Evolutionary conservation across 148 eudicot species (phyloP).

Genomic region (Talinum fruticosum): DNA sequence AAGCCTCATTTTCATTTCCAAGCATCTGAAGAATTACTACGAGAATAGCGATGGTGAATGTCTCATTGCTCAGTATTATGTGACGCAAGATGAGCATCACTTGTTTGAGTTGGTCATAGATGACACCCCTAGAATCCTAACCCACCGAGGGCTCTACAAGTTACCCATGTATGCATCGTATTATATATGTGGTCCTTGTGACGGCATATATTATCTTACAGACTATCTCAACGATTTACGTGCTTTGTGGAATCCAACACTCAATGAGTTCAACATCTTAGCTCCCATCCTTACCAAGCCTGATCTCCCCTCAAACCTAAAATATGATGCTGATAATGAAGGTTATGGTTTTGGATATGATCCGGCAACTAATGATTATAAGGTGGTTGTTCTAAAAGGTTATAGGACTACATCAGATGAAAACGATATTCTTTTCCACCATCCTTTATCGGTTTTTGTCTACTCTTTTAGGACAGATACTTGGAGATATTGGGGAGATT

Average conservation of each 20-base stretch:
- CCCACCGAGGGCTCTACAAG: background rate
- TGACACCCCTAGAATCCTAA: conserved; percentile 9
- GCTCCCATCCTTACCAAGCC: no score
- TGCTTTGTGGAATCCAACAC: no score
- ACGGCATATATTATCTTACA: conserved; percentile 4
- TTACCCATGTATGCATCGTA: conserved; percentile 2
- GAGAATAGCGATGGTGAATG: background rate
- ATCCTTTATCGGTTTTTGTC: background rate
- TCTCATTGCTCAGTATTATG: conserved; percentile 1
- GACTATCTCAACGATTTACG: no score
- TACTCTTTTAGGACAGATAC: background rate
- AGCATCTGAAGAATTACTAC: conserved; percentile 13
- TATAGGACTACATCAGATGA: background rate
- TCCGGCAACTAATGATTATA: conserved; percentile 1
- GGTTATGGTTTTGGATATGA: conserved; percentile 2
- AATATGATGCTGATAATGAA: background rate
- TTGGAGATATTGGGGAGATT: conserved; percentile 2
- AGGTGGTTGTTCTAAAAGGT: conserved; percentile 1
- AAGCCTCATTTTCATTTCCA: no score
- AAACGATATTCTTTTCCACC: no score
- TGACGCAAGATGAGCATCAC: background rate
- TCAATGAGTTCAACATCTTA: no score
- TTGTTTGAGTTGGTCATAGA: background rate
- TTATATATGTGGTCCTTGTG: conserved; percentile 10
- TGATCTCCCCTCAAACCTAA: background rate